These are phyloP conservation scores for Hypholoma fasciculare DNA, from an alignment of 768 basidiomycete genomes.

Conservation along the genomic window DNA sequence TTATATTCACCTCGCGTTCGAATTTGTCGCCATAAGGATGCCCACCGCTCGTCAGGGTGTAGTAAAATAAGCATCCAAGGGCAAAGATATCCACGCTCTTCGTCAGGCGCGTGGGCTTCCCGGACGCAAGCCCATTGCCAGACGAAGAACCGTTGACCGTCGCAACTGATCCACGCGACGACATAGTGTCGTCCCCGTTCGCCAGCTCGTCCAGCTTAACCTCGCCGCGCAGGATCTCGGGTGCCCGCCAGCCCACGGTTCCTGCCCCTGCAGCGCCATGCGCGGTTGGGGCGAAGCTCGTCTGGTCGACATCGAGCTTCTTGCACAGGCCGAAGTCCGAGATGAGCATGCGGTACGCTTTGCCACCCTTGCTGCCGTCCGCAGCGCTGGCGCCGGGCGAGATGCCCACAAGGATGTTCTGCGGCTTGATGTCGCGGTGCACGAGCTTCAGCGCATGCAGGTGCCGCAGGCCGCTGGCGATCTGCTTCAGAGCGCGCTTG, in stretches of 20 bases:
- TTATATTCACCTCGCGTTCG: constrained; percentile 92
- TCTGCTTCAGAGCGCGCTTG: constrained; percentile 84
- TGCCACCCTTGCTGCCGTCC: constrained; percentile 31
- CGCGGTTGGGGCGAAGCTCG: constrained; percentile 90
- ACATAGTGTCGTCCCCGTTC: constrained; percentile 61
- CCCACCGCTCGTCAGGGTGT: constrained; percentile 82
- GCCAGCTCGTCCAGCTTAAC: constrained; percentile 85
- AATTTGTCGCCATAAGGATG: constrained; percentile 96
- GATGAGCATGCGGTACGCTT: constrained; percentile 80
- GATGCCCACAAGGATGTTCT: constrained; percentile 88
- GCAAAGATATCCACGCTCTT: constrained; percentile 98
- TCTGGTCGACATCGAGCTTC: constrained; percentile 93
- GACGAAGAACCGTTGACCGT: constrained; percentile 40
- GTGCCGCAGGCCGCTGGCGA: constrained; percentile 86
- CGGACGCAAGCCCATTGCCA: constrained; percentile 27
- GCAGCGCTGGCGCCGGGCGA: constrained; percentile 35
- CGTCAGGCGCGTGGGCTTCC: constrained; percentile 71
- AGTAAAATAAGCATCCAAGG: constrained; percentile 93
- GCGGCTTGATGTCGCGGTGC: constrained; percentile 98
- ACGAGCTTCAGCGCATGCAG: constrained; percentile 93
- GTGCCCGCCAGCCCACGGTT: constrained; percentile 96
- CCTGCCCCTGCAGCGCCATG: constrained; percentile 90
- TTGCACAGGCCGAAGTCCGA: constrained; percentile 98
- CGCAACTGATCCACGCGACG: constrained; percentile 64
- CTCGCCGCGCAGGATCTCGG: constrained; percentile 92